Evolutionary conservation across 768 basidiomycete genomes (phyloP), one percentile per base, ranked within the genome.

Genomic region (Trametes elegans): DNA sequence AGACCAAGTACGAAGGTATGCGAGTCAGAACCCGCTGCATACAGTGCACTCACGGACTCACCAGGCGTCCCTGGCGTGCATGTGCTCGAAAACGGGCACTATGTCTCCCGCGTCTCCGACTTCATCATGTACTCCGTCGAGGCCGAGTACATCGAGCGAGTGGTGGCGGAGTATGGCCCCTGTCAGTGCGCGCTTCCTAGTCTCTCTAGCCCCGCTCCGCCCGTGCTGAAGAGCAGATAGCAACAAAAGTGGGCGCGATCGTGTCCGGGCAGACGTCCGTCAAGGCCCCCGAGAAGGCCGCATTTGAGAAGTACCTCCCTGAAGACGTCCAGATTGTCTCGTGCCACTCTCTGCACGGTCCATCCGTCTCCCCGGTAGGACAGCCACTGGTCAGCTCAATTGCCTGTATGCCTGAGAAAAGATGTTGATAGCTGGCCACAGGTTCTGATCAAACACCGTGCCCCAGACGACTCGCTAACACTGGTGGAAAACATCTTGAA

Each of bases 211-310:
- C 16, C 18, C 10, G 23, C 11, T 6, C 3, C 16, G 4, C 2
- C 7, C n/a, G 0, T 13, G 5, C 47, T 49, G 21, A 44, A 10
- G 5, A 3, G 4, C 35, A 38, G 31, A 6, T 58, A 93, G 95
- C 94, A 11, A 98, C 96, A 0, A 98, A 97, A 72, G 70, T 94
- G 21, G 81, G 90, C 16, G 93, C 97, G 2, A 83, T 96, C 39
- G 95, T 99, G 24, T 84, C 93, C 0, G 97, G 96, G 1, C 96
- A 99, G 69, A 99, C 96, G 0, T 95, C 92, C 1, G 95, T 98
- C 39, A 99, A 99, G 68, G 90, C 93, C 0, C 97, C 97, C 0
- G 97, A 99, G 68, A 85, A 80, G 59, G 79, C 70, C 2, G 95
- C 97, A 0, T 98, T 97, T 64, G 97, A 99, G 62, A 80, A 82